Evolutionary conservation across 345 rosid genomes (phyloP).

Genomic region (Carallia brachiata): DNA sequence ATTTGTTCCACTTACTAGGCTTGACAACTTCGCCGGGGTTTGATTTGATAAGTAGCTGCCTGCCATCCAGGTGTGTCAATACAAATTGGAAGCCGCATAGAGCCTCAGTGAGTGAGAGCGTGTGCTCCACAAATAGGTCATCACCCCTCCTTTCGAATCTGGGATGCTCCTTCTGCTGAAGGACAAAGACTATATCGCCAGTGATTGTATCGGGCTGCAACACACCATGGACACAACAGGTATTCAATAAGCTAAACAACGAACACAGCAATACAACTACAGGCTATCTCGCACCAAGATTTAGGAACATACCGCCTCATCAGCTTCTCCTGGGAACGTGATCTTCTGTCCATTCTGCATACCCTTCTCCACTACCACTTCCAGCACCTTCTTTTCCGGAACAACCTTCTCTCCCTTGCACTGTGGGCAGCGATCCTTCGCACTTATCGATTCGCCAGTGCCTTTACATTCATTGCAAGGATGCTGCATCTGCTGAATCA

Average conservation of each 20-base stretch:
- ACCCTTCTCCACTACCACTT: slow-evolving; percentile 88
- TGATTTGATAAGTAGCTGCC: slow-evolving; percentile 85
- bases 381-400: slow-evolving; percentile 80
- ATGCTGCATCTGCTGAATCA: slow-evolving; percentile 97
- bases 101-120: slow-evolving; percentile 77
- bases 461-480: slow-evolving; percentile 89
- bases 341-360: slow-evolving; percentile 87
- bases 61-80: slow-evolving; percentile 72
- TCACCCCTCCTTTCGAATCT: slow-evolving; percentile 83
- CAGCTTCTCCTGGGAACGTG: slow-evolving; percentile 89
- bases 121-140: slow-evolving; percentile 79
- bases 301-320: slow-evolving; percentile 58
- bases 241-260: background rate
- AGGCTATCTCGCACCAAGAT: background rate
- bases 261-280: background rate
- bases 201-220: slow-evolving; percentile 86
- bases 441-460: slow-evolving; percentile 75
- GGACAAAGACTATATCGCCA: slow-evolving; percentile 79
- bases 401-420: slow-evolving; percentile 89
- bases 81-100: slow-evolving; percentile 86
- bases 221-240: slow-evolving; percentile 2
- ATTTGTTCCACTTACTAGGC: slow-evolving; percentile 51
- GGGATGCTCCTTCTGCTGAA: slow-evolving; percentile 91
- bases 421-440: slow-evolving; percentile 69
- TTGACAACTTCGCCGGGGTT: slow-evolving; percentile 81